These are phyloP conservation scores for Sporothrix pallida DNA, from an alignment of 2,329 filamentous ascomycete species.

Conservation along the genomic window DNA sequence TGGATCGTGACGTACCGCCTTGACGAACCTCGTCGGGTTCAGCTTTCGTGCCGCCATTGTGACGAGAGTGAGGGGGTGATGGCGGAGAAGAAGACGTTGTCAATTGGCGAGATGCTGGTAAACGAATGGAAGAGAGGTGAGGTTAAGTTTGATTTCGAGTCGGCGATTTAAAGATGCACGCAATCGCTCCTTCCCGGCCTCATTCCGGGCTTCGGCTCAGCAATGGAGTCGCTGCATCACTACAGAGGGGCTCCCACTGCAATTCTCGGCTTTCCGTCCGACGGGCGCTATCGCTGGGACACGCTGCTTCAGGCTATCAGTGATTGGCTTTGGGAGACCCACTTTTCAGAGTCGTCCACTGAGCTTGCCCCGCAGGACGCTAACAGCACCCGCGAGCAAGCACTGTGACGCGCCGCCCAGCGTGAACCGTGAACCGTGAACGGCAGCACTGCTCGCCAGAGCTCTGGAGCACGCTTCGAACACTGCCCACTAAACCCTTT, in stretches of 20 bases:
- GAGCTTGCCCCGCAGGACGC: conserved; percentile 29
- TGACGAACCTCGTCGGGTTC: conserved; percentile 44
- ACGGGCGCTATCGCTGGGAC: not conserved
- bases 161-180: too few species aligned
- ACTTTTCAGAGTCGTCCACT: not conserved
- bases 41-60: conserved; percentile 43
- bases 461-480: not conserved
- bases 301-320: not conserved
- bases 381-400: not conserved
- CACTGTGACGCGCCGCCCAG: conserved; percentile 11
- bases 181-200: not conserved
- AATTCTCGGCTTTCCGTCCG: conserved; percentile 5
- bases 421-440: not conserved
- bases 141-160: not conserved
- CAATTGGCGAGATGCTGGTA: not conserved
- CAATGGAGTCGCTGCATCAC: not conserved
- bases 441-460: not conserved
- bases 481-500: not conserved
- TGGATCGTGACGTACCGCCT: conserved; percentile 39
- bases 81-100: not conserved
- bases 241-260: not conserved
- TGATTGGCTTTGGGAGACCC: not conserved
- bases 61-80: not conserved
- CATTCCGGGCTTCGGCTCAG: conserved; percentile 6
- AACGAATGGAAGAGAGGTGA: not conserved